Conservation (phyloP, 768 basidiomycete genomes). For the Psilocybe subaeruginosa region DNA sequence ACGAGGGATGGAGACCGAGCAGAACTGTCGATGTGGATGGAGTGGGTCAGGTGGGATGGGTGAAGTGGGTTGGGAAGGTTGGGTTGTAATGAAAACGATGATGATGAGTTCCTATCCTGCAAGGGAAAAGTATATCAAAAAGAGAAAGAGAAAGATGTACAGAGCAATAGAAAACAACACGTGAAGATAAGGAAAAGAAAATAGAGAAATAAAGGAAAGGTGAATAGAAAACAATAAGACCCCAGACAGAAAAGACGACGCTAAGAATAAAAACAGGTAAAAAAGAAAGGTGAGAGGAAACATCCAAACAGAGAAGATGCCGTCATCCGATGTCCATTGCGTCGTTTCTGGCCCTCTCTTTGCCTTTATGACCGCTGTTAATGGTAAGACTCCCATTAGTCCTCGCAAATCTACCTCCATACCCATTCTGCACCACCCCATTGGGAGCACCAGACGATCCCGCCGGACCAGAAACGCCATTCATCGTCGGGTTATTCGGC, state of each 20-base stretch:
- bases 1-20: background rate
- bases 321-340: conserved; percentile 72
- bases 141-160: background rate
- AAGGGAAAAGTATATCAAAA: background rate
- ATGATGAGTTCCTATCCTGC: background rate
- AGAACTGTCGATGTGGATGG: background rate
- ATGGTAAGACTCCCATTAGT: conserved; percentile 24
- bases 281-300: conserved; percentile 10
- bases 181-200: background rate
- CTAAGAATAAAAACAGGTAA: conserved; percentile 11
- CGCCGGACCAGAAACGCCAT: conserved; percentile 21
- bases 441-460: conserved; percentile 17
- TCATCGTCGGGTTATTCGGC: conserved; percentile 23
- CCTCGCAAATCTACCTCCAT: conserved; percentile 1
- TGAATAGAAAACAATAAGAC: background rate
- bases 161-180: background rate
- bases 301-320: conserved; percentile 24
- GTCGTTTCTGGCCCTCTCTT: conserved; percentile 53
- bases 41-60: background rate
- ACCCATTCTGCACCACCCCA: conserved; percentile 18
- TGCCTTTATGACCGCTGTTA: conserved; percentile 44
- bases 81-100: background rate
- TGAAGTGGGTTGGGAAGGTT: background rate
- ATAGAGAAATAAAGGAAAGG: background rate
- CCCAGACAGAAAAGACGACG: background rate